phyloP scores from a whole-genome alignment of 768 basidiomycete species.

The Dioszegia crocea region DNA sequence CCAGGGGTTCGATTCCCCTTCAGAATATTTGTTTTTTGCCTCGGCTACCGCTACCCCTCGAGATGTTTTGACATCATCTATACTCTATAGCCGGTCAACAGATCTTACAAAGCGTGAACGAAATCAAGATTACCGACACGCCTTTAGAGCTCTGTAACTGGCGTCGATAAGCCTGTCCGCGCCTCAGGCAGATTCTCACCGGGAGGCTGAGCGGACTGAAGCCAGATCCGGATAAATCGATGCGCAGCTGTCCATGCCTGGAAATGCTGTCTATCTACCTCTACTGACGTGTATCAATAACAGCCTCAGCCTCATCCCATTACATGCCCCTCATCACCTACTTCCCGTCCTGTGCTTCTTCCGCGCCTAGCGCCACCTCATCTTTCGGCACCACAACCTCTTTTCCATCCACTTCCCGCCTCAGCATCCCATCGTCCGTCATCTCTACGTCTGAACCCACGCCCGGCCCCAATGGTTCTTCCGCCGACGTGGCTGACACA shows the following conservation, averaged over 20 bases:
- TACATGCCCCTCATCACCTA: neutral
- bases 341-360: slow-evolving; percentile 15
- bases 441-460: slow-evolving; percentile 40
- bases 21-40: slow-evolving; percentile 6
- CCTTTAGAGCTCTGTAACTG: no score
- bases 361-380: slow-evolving; percentile 37
- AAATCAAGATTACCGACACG: no score
- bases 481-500: slow-evolving; percentile 31
- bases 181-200: no score
- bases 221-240: no score
- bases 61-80: no score
- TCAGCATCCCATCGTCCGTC: slow-evolving; percentile 37
- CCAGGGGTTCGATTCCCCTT: slow-evolving; percentile 12
- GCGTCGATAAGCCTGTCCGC: no score
- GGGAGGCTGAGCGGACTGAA: no score
- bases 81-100: no score
- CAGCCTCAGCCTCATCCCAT: neutral
- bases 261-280: neutral
- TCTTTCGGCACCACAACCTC: slow-evolving; percentile 41
- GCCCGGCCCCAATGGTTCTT: slow-evolving; percentile 47
- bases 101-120: no score
- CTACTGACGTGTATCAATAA: neutral
- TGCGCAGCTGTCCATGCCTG: no score
- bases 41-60: no score
- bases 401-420: slow-evolving; percentile 35